These are phyloP conservation scores for Fusarium caatingaense DNA, from an alignment of 2,329 filamentous ascomycete species.

Conservation along the genomic window DNA sequence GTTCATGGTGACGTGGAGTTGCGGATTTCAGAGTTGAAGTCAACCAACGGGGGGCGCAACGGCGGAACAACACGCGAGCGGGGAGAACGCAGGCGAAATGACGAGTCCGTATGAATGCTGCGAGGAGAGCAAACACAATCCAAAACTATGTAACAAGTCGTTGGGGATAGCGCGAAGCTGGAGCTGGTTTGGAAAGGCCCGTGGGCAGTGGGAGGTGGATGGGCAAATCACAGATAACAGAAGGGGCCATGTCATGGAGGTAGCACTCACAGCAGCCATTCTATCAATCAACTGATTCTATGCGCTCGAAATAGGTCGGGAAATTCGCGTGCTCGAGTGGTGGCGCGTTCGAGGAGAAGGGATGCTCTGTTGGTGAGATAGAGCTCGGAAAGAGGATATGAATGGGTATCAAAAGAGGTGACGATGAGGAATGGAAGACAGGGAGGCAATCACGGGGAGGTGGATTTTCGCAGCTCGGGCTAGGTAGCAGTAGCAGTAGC, in stretches of 20 bases:
- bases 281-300: constrained; percentile 51
- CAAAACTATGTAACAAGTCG: not conserved
- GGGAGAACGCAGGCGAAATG: constrained; percentile 22
- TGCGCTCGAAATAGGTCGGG: constrained; percentile 43
- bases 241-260: constrained; percentile 35
- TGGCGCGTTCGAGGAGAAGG: constrained; percentile 29
- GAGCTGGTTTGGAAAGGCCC: constrained; percentile 4
- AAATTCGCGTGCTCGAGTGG: constrained; percentile 33
- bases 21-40: constrained; percentile 30
- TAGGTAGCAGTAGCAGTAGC: constrained; percentile 15
- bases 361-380: constrained; percentile 34
- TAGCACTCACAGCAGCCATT: constrained; percentile 58
- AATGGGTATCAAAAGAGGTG: constrained; percentile 51
- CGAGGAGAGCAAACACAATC: not conserved
- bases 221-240: constrained; percentile 25
- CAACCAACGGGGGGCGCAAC: constrained; percentile 37
- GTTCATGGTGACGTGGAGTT: constrained; percentile 24
- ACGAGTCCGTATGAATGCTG: not conserved
- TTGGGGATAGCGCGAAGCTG: constrained; percentile 12
- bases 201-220: constrained; percentile 18
- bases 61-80: constrained; percentile 40
- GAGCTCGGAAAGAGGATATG: constrained; percentile 40
- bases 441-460: constrained; percentile 47
- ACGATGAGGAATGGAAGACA: constrained; percentile 46
- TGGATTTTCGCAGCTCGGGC: constrained; percentile 49